Conservation (phyloP, 305 asterid species). For the Fraxinus sp. region DNA sequence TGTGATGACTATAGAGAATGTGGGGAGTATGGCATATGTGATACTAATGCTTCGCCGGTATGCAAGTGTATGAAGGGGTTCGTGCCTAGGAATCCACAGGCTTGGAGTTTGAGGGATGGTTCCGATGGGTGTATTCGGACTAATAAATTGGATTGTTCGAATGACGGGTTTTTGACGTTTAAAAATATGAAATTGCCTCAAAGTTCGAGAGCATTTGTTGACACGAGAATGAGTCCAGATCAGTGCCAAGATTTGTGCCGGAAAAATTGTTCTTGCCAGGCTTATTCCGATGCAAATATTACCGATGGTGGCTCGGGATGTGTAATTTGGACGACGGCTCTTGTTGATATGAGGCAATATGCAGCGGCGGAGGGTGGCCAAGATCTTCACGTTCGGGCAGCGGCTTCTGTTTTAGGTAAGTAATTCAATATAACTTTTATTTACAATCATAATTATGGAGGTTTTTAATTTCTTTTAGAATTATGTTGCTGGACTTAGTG, state of each 20-base stretch:
- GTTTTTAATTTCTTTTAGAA: neutral
- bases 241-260: slow-evolving; percentile 54
- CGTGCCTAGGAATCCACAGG: slow-evolving; percentile 53
- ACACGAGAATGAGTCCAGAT: slow-evolving; percentile 36
- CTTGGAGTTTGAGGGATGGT: slow-evolving; percentile 78
- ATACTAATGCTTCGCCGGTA: slow-evolving; percentile 66
- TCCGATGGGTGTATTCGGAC: slow-evolving; percentile 63
- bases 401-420: slow-evolving; percentile 69
- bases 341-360: slow-evolving; percentile 79
- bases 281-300: slow-evolving; percentile 53
- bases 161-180: slow-evolving; percentile 52
- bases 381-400: slow-evolving; percentile 55
- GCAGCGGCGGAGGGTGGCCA: slow-evolving; percentile 78
- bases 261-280: slow-evolving; percentile 66
- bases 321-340: slow-evolving; percentile 59
- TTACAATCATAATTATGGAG: neutral
- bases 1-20: slow-evolving; percentile 73
- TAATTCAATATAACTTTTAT: neutral
- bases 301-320: slow-evolving; percentile 64
- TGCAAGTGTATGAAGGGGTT: slow-evolving; percentile 70
- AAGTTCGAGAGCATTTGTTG: slow-evolving; percentile 50
- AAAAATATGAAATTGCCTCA: slow-evolving; percentile 72
- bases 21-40: slow-evolving; percentile 71
- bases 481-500: neutral
- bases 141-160: slow-evolving; percentile 42